Evolutionary conservation across 495 filamentous ascomycete species (phyloP).

Genomic region (Hyaloscypha variabilis): DNA sequence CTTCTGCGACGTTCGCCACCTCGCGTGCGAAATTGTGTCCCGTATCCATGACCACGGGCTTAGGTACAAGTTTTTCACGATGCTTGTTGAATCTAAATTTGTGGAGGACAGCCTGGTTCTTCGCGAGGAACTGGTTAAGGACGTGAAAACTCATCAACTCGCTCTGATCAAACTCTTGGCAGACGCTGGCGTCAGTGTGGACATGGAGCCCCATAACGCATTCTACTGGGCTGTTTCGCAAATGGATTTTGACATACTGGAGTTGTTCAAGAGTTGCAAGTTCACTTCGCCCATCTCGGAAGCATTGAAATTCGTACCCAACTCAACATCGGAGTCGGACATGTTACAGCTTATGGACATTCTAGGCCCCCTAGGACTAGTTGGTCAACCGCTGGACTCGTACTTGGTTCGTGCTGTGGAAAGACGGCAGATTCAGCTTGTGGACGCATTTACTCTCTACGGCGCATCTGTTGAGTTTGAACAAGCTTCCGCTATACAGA

Average conservation of each 20-base stretch:
- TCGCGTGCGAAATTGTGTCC: slow-evolving; percentile 12
- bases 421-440: slow-evolving; percentile 8
- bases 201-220: slow-evolving; percentile 14
- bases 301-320: slow-evolving; percentile 10
- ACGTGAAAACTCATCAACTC: slow-evolving; percentile 14
- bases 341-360: slow-evolving; percentile 12
- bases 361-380: slow-evolving; percentile 11
- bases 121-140: slow-evolving; percentile 11
- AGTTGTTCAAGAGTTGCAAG: slow-evolving; percentile 14
- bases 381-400: not conserved
- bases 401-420: slow-evolving; percentile 13
- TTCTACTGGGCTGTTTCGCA: slow-evolving; percentile 12
- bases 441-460: slow-evolving; percentile 7
- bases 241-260: slow-evolving; percentile 16
- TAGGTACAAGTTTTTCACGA: slow-evolving; percentile 19
- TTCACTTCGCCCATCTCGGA: slow-evolving; percentile 6
- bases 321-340: slow-evolving; percentile 12
- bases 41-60: not conserved
- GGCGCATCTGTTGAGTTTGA: slow-evolving; percentile 18
- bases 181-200: slow-evolving; percentile 8
- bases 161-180: slow-evolving; percentile 13
- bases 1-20: not conserved
- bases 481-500: slow-evolving; percentile 19
- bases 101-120: slow-evolving; percentile 9
- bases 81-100: slow-evolving; percentile 8